Percentiles rank a stretch among this genome's conserved stretches.
phyloP scores from a whole-genome alignment of 495 filamentous ascomycete species.

The Chaetomidium leptoderma region DNA sequence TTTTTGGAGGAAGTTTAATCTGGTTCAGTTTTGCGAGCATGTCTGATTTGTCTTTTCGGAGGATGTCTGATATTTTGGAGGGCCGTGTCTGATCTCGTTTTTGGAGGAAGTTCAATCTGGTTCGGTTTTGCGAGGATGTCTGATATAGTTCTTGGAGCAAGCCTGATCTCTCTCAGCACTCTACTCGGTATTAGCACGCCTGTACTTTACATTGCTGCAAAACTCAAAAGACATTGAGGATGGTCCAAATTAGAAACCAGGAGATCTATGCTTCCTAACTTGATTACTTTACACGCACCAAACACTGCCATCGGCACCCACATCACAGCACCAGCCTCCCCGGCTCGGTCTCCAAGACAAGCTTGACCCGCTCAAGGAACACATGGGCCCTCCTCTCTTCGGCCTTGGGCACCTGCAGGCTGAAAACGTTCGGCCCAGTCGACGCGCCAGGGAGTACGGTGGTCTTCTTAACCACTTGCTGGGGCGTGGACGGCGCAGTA shows the following conservation, averaged over 20 bases:
- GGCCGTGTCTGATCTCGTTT: too few relatives aligned
- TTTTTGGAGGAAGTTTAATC: too few relatives aligned
- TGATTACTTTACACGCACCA: constrained; percentile 2
- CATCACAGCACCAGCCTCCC: constrained; percentile 63
- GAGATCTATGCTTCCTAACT: constrained; percentile 6
- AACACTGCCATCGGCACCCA: neutral
- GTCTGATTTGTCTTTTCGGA: too few relatives aligned
- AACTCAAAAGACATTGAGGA: neutral
- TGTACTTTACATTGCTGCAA: neutral
- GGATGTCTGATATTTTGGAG: too few relatives aligned
- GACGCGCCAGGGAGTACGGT: constrained; percentile 34
- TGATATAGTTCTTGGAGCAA: too few relatives aligned
- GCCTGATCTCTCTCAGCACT: too few relatives aligned
- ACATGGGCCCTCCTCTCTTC: constrained; percentile 76
- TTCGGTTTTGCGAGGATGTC: too few relatives aligned
- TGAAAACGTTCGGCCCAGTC: constrained; percentile 68
- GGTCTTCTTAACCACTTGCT: constrained; percentile 29
- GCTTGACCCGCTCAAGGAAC: constrained; percentile 81
- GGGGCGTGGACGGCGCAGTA: constrained; percentile 44
- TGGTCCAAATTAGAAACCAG: neutral
- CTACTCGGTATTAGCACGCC: too few relatives aligned
- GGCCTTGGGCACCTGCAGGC: constrained; percentile 64
- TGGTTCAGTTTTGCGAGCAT: too few relatives aligned
- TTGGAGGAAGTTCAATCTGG: too few relatives aligned
- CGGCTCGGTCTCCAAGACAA: constrained; percentile 75